Conservation (phyloP, 768 basidiomycete species). For the Tephrocybe sp. region DNA sequence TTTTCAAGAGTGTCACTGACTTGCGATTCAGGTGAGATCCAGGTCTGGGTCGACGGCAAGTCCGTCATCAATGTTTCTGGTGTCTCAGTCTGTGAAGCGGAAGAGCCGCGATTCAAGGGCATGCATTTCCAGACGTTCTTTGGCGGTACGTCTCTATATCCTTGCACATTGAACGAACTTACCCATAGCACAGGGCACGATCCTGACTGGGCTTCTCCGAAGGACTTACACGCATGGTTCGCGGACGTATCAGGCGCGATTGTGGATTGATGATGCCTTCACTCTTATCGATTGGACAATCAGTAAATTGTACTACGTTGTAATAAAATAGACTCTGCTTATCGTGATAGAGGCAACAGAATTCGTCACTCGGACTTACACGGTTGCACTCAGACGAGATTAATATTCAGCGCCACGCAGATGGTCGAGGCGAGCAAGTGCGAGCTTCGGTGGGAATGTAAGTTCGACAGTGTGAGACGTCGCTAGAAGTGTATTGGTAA, state of each 20-base stretch:
- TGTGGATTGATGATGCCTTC: slow-evolving; percentile 16
- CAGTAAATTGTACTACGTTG: too few species aligned
- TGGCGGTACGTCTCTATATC: slow-evolving; percentile 45
- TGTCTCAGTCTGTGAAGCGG: slow-evolving; percentile 45
- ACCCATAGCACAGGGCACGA: slow-evolving; percentile 38
- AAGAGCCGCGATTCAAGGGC: slow-evolving; percentile 55
- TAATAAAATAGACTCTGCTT: too few species aligned
- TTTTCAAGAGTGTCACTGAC: background rate
- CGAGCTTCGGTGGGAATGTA: too few species aligned
- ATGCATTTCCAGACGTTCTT: slow-evolving; percentile 82
- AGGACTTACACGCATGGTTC: slow-evolving; percentile 55
- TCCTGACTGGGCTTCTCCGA: slow-evolving; percentile 60
- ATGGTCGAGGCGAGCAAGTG: too few species aligned
- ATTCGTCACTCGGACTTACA: too few species aligned
- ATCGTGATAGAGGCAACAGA: too few species aligned
- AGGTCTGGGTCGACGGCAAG: slow-evolving; percentile 63
- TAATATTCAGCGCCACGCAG: too few species aligned
- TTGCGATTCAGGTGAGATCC: slow-evolving; percentile 52
- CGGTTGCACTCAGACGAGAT: too few species aligned
- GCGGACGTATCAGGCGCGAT: slow-evolving; percentile 50
- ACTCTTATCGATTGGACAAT: too few species aligned
- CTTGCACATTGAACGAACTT: background rate
- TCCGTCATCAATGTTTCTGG: slow-evolving; percentile 52
- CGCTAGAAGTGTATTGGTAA: too few species aligned
- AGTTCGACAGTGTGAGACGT: too few species aligned